These are phyloP conservation scores for Lasiosphaeria hispida DNA, from an alignment of 495 filamentous ascomycete species.

Conservation along the genomic window DNA sequence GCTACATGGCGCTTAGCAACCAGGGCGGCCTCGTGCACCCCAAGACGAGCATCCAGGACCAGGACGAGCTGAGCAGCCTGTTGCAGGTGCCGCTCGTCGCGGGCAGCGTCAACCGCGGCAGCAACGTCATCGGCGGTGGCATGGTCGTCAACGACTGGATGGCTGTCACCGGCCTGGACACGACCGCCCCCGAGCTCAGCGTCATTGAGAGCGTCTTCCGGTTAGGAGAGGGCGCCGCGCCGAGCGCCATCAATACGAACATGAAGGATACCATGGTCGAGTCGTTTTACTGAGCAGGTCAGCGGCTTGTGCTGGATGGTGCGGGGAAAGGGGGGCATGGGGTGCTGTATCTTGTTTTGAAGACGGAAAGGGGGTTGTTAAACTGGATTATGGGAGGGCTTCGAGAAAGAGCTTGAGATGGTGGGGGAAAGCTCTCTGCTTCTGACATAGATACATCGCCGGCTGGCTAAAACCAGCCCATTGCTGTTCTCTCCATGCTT, in stretches of 20 bases:
- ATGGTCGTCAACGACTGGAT: constrained; percentile 99
- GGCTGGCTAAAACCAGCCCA: too few species aligned
- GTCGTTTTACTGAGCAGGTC: constrained; percentile 76
- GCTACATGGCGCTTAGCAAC: constrained; percentile 94
- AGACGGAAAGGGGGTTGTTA: neutral
- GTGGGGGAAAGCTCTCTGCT: too few species aligned
- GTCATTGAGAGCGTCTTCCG: constrained; percentile 95
- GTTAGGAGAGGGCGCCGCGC: constrained; percentile 81
- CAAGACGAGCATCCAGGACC: constrained; percentile 93
- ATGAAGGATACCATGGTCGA: constrained; percentile 98
- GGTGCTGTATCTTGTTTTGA: neutral
- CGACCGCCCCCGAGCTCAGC: constrained; percentile 92
- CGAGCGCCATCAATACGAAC: constrained; percentile 67
- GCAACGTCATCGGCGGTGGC: constrained; percentile 89
- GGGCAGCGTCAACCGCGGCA: constrained; percentile 87
- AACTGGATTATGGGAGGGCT: too few species aligned
- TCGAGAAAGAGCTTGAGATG: too few species aligned
- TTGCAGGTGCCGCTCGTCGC: constrained; percentile 95
- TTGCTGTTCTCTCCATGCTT: too few species aligned
- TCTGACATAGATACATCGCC: too few species aligned
- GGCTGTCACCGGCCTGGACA: constrained; percentile 94
- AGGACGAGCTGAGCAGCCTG: constrained; percentile 91
- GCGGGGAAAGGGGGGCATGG: neutral
- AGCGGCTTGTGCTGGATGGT: neutral
- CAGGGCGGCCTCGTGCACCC: constrained; percentile 96